Evolutionary conservation across 108 stramenopile genomes (phyloP), one percentile per base, ranked within the genome.

Genomic region (Skeletonema marinoi): DNA sequence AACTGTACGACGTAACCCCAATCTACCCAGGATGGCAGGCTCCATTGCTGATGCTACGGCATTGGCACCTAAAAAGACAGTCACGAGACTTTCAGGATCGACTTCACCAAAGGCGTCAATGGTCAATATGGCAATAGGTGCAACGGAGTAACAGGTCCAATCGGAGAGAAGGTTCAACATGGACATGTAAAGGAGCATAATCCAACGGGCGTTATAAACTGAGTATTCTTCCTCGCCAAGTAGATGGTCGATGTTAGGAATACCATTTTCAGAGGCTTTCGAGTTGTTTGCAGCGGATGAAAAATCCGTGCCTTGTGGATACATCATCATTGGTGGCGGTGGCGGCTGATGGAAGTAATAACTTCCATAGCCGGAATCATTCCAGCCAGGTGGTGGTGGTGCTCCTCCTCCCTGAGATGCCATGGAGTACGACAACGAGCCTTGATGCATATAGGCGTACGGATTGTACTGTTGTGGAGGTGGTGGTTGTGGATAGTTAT

Each of bases 141-240:
- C 95, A 25, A 93, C 92, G 56, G 89, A 89, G 71, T 93, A 96
- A 62, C 95, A 96, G 6, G 93, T 96, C 93, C 93, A 95, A 65
- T 95, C 93, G 16, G 92, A 92, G 33, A 96, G 80, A 4, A 96
- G 86, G 64, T 94, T 94, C 61, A 96, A 79, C 17, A 90, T 35
- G 32, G 90, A 91, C 92, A 96, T 93, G 88, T 96, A 96, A 12
- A 89, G 48, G 36, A 96, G 86, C 95, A 96, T 81, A 35, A 81
- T 70, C 74, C 74, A 81, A 19, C 80, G 74, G 41, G 69, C 38
- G 38, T 21, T 13, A 65, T 81, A 81, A 16, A 81, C 74, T 16
- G 21, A 60, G 65, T 70, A 81, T n/a, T 70, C 69, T 44, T 75
- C 69, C 14, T 72, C 64, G 29, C n/a, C 41, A 6, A 56, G 54